Evolutionary conservation across 1,284 basidiomycete genomes (phyloP).

Genomic region (Pyrrhoderma lamaoense): DNA sequence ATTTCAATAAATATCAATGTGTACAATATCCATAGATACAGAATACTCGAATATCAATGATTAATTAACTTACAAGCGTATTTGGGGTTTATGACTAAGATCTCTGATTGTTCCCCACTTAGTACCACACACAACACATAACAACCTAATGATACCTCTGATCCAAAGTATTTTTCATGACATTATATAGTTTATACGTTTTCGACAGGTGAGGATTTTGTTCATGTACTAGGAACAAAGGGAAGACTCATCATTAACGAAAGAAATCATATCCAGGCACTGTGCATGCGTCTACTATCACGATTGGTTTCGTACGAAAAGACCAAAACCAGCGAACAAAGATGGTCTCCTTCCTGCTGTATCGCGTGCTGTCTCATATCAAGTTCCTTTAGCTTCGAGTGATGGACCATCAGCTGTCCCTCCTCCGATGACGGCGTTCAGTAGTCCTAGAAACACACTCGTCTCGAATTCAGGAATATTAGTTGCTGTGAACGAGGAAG

Average conservation of each 20-base stretch:
- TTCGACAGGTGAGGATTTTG: constrained; percentile 6
- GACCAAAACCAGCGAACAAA: constrained; percentile 62
- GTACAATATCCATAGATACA: neutral
- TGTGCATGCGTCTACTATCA: constrained; percentile 91
- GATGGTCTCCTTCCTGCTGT: constrained; percentile 72
- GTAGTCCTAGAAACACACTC: constrained; percentile 57
- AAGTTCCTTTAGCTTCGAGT: constrained; percentile 25
- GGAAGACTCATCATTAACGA: too few species aligned
- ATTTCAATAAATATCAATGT: neutral
- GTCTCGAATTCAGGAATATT: constrained; percentile 56
- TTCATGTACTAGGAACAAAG: too few species aligned
- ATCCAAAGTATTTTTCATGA: too few species aligned
- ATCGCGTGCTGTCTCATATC: constrained; percentile 50
- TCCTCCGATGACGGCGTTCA: constrained; percentile 33
- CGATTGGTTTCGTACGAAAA: constrained; percentile 81
- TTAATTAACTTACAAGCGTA: neutral
- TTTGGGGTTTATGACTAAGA: too few species aligned
- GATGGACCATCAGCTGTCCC: constrained; percentile 25
- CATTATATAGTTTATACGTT: constrained; percentile 12
- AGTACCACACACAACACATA: too few species aligned
- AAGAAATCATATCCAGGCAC: constrained; percentile 52
- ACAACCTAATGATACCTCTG: too few species aligned
- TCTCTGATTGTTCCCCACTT: too few species aligned
- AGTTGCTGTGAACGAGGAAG: constrained; percentile 54
- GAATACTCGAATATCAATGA: neutral